These are phyloP conservation scores for Anethum foeniculum DNA, from an alignment of 140 eudicot species.

Conservation along the genomic window DNA sequence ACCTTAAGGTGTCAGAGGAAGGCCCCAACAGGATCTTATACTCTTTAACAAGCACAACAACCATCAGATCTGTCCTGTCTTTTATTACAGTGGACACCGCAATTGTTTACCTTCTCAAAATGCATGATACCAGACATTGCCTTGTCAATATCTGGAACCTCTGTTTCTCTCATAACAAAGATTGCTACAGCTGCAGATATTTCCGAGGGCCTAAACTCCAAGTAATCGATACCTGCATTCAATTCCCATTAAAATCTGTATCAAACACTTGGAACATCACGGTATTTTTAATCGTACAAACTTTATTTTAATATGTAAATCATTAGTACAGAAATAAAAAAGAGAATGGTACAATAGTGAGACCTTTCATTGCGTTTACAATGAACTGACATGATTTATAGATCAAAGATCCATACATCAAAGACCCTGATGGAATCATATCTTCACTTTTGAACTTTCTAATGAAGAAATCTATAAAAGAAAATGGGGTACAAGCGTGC, in stretches of 20 bases:
- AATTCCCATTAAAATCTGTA: conserved; percentile 18
- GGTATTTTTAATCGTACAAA: background rate
- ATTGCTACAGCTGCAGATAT: too few relatives aligned
- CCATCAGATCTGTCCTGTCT: background rate
- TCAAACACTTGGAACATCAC: conserved; percentile 13
- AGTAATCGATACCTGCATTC: conserved; percentile 55
- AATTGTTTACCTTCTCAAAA: conserved; percentile 4
- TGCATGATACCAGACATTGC: too few relatives aligned
- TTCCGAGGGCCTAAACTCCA: conserved; percentile 16
- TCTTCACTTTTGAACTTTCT: conserved; percentile 22
- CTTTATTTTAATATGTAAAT: background rate
- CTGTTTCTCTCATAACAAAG: too few relatives aligned
- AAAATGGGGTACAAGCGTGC: conserved; percentile 44
- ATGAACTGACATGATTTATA: conserved; percentile 34
- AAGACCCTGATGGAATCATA: conserved; percentile 10
- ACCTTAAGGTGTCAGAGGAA: too few relatives aligned
- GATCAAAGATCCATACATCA: conserved; percentile 13
- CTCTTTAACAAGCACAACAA: background rate
- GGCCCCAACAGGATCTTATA: too few relatives aligned
- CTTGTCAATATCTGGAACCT: too few relatives aligned
- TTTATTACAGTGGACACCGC: conserved; percentile 16
- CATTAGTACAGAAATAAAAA: too few relatives aligned
- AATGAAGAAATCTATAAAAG: conserved; percentile 38
- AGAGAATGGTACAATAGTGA: background rate
- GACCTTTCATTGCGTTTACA: conserved; percentile 37